phyloP scores from a whole-genome alignment of 1,284 basidiomycete genomes.

The Sporisorium graminicola region DNA sequence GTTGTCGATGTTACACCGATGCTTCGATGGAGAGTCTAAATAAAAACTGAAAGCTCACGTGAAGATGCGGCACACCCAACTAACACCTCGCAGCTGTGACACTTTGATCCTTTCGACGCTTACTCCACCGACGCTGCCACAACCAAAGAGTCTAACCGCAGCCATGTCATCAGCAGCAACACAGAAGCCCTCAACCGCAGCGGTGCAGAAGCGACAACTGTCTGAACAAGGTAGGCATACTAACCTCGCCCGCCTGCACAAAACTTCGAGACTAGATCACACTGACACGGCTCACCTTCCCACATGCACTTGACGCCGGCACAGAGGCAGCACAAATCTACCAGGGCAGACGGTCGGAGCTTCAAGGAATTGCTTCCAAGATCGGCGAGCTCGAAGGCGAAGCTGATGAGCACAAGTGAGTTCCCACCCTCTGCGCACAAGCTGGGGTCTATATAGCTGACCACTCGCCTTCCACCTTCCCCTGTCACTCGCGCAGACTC shows the following conservation, averaged over 20 bases:
- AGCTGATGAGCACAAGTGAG: slow-evolving; percentile 68
- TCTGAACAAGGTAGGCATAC: slow-evolving; percentile 41
- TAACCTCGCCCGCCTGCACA: too few species aligned
- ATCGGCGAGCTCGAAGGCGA: slow-evolving; percentile 68
- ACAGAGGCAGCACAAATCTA: slow-evolving; percentile 58
- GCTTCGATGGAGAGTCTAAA: too few species aligned
- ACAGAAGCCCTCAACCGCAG: slow-evolving; percentile 22
- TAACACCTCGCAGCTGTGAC: neutral
- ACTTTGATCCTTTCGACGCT: neutral
- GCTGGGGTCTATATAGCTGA: neutral
- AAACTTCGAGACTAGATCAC: neutral
- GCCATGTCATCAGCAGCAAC: slow-evolving; percentile 41
- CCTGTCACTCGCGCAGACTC: slow-evolving; percentile 74
- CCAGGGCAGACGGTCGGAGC: slow-evolving; percentile 59
- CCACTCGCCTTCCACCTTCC: neutral
- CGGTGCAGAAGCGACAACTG: slow-evolving; percentile 38
- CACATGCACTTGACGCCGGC: neutral
- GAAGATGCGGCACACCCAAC: neutral
- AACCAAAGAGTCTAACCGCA: neutral
- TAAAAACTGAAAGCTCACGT: slow-evolving; percentile 7
- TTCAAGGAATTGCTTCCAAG: slow-evolving; percentile 66
- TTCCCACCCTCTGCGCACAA: slow-evolving; percentile 1
- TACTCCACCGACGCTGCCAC: neutral
- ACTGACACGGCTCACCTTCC: neutral
- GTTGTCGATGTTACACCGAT: neutral